phyloP scores from a whole-genome alignment of 2,329 filamentous ascomycete species.

The Stachybotrys elegans region DNA sequence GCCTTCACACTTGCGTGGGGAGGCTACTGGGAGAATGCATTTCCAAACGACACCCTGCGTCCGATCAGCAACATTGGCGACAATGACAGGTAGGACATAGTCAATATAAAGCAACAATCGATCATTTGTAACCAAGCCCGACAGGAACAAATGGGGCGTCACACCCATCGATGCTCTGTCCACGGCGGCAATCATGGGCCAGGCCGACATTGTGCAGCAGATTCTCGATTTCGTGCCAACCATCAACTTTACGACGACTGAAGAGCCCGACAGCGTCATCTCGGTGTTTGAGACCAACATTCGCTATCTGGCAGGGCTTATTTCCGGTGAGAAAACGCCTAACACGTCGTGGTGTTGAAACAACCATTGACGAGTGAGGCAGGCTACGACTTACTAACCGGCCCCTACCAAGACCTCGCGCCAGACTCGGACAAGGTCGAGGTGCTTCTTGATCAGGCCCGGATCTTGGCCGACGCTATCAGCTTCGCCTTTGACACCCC shows the following conservation, averaged over 20 bases:
- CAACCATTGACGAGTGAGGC: not conserved
- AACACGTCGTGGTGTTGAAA: not conserved
- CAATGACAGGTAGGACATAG: slow-evolving; percentile 59
- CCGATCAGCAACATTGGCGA: slow-evolving; percentile 60
- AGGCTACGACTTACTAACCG: slow-evolving; percentile 68
- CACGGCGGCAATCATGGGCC: slow-evolving; percentile 73
- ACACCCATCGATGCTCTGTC: slow-evolving; percentile 76
- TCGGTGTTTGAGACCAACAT: slow-evolving; percentile 90
- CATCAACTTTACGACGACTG: slow-evolving; percentile 65
- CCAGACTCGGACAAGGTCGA: slow-evolving; percentile 38
- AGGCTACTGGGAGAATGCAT: slow-evolving; percentile 69
- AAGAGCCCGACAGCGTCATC: slow-evolving; percentile 40
- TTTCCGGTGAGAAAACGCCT: slow-evolving; percentile 52
- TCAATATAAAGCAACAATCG: slow-evolving; percentile 54
- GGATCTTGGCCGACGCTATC: slow-evolving; percentile 64
- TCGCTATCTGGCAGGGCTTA: slow-evolving; percentile 74
- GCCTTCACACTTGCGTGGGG: slow-evolving; percentile 68
- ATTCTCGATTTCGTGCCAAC: slow-evolving; percentile 67
- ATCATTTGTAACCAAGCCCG: slow-evolving; percentile 36
- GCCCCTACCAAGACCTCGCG: slow-evolving; percentile 52
- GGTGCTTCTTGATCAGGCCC: slow-evolving; percentile 60
- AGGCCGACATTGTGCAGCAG: slow-evolving; percentile 59
- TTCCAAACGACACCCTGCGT: slow-evolving; percentile 69
- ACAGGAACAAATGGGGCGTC: slow-evolving; percentile 78
- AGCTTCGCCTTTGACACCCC: slow-evolving; percentile 75